Base-by-base conservation (phyloP, 768 basidiomycete species). In the Galerina marginata region DNA sequence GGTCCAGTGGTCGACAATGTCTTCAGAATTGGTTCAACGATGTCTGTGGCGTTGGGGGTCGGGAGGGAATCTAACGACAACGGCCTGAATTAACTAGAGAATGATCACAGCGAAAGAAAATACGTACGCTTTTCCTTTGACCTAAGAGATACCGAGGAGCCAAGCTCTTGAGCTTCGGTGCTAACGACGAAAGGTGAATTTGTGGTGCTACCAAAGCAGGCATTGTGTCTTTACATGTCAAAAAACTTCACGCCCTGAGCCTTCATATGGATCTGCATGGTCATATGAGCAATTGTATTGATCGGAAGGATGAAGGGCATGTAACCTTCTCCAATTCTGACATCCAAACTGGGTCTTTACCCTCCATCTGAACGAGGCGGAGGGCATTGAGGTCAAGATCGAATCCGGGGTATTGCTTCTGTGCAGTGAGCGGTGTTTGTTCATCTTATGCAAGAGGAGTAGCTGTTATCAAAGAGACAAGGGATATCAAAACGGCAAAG, bases 321-420 rank as follows among this genome's bases (percentile, higher is more conserved):
- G 37, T 9, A 54, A 90, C 91, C 88, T 96, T 97, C 66, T 95
- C 89, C n/a, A 91, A 75, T 75, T 97, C 95, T 12, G 93, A 86
- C 78, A 95, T 90, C 89, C 86, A 90, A 53, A 89, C 83, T 3
- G 92, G 89, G 10, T 78, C 77, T 68, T 86, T 77, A 38, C 83
- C 90, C 55, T 89, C 84, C 69, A 93, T 79, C 71, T 93, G 86
- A 53, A 96, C 87, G 54, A 95, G 83, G 52, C 95, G 84, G 54
- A 79, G 79, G 46, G 84, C 90, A 59, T 83, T 80, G 55, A 96
- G 79, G 77, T 95, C 89, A 60, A 93, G 79, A 71, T 81, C 78
- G 72, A 89, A 92, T 50, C 89, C 91, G 11, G 86, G 79, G 61
- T 83, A 77, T 12, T 71, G 20, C 20, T 66, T 51, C 69, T 71